These are phyloP conservation scores for Fallopia convolvulus DNA, from an alignment of 148 eudicot genomes.

Conservation along the genomic window DNA sequence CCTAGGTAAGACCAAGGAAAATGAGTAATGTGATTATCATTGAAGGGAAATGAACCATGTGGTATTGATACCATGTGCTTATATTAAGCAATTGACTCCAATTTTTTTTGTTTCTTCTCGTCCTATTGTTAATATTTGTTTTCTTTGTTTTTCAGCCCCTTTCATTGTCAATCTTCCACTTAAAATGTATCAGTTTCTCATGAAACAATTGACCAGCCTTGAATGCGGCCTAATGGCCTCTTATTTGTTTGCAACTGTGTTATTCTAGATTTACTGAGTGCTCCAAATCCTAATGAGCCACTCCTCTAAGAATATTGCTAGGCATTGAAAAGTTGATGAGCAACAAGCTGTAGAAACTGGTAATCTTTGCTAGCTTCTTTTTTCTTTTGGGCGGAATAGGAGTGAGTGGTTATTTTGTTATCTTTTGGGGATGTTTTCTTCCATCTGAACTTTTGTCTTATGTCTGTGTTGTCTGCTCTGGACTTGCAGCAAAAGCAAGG, in stretches of 20 bases:
- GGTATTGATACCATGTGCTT: too few species aligned
- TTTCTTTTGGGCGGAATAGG: neutral
- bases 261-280: conserved; percentile 91
- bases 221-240: conserved; percentile 1
- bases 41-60: neutral
- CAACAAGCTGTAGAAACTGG: conserved; percentile 94
- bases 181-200: neutral
- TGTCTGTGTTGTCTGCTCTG: neutral
- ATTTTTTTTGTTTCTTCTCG: neutral
- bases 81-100: neutral
- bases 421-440: neutral
- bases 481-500: conserved; percentile 80
- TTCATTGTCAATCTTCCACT: neutral
- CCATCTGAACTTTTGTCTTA: neutral
- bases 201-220: neutral
- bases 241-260: conserved; percentile 21
- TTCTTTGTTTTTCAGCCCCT: neutral
- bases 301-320: conserved; percentile 90
- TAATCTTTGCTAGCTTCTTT: conserved; percentile 13
- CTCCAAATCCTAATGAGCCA: conserved; percentile 96
- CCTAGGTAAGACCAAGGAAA: too few species aligned
- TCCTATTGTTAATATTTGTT: too few species aligned
- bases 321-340: conserved; percentile 89
- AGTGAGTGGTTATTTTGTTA: neutral
- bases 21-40: too few species aligned